A percentile compares a stretch with the other conserved stretches of the same genome.
These are phyloP conservation scores for Coccomyxa subellipsoidea DNA, from an alignment of 163 green algal genomes.

Conservation along the genomic window DNA sequence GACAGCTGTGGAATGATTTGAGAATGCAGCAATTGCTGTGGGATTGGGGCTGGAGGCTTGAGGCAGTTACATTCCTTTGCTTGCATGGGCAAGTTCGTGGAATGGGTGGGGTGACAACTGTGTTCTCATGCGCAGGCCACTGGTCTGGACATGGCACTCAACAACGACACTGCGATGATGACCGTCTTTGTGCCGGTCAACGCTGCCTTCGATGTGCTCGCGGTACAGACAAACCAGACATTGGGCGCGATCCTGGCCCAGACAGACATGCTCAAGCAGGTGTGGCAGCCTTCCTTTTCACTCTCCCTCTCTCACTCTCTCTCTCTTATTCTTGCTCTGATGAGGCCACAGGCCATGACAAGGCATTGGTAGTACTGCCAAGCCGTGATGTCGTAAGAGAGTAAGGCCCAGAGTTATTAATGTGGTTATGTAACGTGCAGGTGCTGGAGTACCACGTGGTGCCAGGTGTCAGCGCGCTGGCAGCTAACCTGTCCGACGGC, in stretches of 20 bases:
- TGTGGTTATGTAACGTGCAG: no score
- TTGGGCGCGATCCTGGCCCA: not conserved
- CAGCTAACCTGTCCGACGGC: not conserved
- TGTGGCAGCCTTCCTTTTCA: not conserved
- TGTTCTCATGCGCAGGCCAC: not conserved
- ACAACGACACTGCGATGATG: not conserved
- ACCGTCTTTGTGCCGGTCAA: constrained; percentile 1
- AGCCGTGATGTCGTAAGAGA: no score
- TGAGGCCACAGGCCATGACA: no score
- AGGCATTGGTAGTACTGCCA: no score
- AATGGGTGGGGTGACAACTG: not conserved
- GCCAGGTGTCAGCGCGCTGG: not conserved
- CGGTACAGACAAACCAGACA: not conserved
- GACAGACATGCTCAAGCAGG: not conserved
- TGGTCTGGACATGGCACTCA: not conserved
- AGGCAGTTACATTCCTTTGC: no score
- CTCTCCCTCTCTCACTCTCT: no score
- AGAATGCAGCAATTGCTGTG: no score
- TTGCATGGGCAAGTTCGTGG: no score
- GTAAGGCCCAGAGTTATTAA: no score
- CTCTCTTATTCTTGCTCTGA: no score
- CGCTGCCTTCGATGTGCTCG: not conserved
- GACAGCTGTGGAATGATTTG: no score
- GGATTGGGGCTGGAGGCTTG: no score
- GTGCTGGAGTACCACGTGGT: constrained; percentile 6